Percentiles rank a stretch among this genome's conserved stretches.
Evolutionary conservation across 2,329 filamentous ascomycete species (phyloP).

Genomic region (Xylariaceae sp.): DNA sequence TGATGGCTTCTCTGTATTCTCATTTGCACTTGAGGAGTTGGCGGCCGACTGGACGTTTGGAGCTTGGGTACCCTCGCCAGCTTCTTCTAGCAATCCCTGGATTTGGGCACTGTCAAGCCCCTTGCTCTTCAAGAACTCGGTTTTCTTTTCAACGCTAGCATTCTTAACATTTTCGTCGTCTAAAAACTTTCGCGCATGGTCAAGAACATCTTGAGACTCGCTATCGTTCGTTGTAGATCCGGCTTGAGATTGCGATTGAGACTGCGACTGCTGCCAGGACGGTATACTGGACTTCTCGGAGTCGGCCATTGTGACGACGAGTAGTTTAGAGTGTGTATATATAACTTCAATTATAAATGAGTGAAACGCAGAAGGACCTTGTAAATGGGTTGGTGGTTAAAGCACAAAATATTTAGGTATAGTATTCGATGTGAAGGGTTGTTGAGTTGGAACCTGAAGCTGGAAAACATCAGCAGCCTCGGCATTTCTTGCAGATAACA

Average conservation of each 20-base stretch:
- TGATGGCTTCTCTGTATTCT: not conserved
- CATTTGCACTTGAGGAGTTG: constrained; percentile 1
- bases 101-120: constrained; percentile 71
- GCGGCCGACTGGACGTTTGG: constrained; percentile 6
- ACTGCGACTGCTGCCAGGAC: constrained; percentile 28
- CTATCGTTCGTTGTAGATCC: constrained; percentile 12
- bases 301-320: constrained; percentile 20
- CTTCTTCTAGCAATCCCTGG: constrained; percentile 58
- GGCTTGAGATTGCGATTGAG: constrained; percentile 13
- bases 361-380: not conserved
- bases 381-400: not conserved
- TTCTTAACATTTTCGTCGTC: constrained; percentile 72
- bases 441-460: not conserved
- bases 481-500: constrained; percentile 5
- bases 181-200: constrained; percentile 76
- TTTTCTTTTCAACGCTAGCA: constrained; percentile 72
- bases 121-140: constrained; percentile 76
- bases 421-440: not conserved
- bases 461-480: constrained; percentile 11
- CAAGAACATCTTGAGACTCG: constrained; percentile 43
- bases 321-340: not conserved
- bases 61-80: constrained; percentile 14
- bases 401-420: not conserved
- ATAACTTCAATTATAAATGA: not conserved
- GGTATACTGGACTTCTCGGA: constrained; percentile 24